These are phyloP conservation scores for Physcomitrium patens DNA, from an alignment of 225 moss, liverwort and hornwort species.

Conservation along the genomic window DNA sequence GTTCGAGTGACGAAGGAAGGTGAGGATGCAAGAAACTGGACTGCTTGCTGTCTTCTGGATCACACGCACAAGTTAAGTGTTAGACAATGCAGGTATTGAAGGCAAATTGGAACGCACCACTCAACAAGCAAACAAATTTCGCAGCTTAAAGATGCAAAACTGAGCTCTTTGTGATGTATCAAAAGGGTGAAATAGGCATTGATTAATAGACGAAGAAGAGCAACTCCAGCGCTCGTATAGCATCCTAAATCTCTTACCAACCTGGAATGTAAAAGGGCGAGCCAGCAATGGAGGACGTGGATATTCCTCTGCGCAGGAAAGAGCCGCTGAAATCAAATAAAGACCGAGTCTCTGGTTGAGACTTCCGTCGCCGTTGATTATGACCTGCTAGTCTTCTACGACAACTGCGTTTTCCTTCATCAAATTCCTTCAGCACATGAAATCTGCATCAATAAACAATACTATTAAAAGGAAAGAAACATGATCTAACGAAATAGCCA, in stretches of 20 bases:
- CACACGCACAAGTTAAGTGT: slow-evolving; percentile 16
- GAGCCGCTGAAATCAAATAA: slow-evolving; percentile 45
- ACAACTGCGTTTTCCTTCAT: slow-evolving; percentile 91
- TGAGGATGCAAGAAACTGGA: slow-evolving; percentile 37
- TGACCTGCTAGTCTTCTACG: slow-evolving; percentile 86
- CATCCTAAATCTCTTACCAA: not conserved
- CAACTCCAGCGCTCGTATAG: not conserved
- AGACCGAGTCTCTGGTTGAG: slow-evolving; percentile 70
- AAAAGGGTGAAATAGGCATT: not conserved
- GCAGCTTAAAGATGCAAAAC: not conserved
- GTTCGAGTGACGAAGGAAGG: slow-evolving; percentile 29
- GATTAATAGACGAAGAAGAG: not conserved
- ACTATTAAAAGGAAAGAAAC: slow-evolving; percentile 6
- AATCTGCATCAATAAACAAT: slow-evolving; percentile 57
- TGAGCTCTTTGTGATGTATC: not conserved
- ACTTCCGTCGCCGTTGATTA: slow-evolving; percentile 85
- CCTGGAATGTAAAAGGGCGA: slow-evolving; percentile 34
- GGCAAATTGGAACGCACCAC: slow-evolving; percentile 8
- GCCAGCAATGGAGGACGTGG: slow-evolving; percentile 51
- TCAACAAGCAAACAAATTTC: not conserved
- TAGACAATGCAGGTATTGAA: not conserved
- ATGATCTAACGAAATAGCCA: not conserved
- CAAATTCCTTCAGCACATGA: slow-evolving; percentile 82
- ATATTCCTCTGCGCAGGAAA: slow-evolving; percentile 50
- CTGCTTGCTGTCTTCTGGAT: slow-evolving; percentile 45